Conservation (phyloP, 2,329 filamentous ascomycete species). For the Chaetomium strumarium region DNA sequence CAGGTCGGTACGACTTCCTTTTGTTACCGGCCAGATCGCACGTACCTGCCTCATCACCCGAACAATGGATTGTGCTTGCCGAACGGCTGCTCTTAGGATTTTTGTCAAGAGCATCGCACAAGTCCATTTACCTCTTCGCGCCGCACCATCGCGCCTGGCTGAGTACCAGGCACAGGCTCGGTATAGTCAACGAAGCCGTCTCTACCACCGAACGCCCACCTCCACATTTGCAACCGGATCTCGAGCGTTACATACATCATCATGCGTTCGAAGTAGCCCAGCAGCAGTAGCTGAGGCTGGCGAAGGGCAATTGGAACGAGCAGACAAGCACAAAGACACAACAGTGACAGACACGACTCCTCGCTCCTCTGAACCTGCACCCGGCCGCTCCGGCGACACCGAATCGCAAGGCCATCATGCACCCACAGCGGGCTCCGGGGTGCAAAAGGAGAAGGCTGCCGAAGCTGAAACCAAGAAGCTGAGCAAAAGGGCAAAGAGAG, state of each 20-base stretch:
- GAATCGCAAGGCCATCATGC: not conserved
- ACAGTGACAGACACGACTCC: not conserved
- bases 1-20: not conserved
- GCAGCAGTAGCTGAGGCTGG: not conserved
- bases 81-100: conserved; percentile 39
- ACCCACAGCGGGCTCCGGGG: not conserved
- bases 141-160: conserved; percentile 5
- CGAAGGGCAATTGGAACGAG: not conserved
- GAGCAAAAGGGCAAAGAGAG: not conserved
- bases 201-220: not conserved
- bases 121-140: conserved; percentile 29
- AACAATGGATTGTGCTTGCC: conserved; percentile 45
- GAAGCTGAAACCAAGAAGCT: not conserved
- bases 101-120: conserved; percentile 44
- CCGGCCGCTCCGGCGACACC: not conserved
- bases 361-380: not conserved
- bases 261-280: conserved; percentile 5
- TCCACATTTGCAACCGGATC: not conserved
- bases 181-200: conserved; percentile 1
- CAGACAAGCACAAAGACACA: not conserved
- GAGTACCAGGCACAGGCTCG: conserved; percentile 9
- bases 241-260: conserved; percentile 16
- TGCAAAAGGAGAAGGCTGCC: not conserved
- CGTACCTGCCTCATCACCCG: not conserved
- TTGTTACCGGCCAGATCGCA: not conserved